Base-by-base conservation (phyloP, 306 rosid species). In the Arachis hypogaea region DNA sequence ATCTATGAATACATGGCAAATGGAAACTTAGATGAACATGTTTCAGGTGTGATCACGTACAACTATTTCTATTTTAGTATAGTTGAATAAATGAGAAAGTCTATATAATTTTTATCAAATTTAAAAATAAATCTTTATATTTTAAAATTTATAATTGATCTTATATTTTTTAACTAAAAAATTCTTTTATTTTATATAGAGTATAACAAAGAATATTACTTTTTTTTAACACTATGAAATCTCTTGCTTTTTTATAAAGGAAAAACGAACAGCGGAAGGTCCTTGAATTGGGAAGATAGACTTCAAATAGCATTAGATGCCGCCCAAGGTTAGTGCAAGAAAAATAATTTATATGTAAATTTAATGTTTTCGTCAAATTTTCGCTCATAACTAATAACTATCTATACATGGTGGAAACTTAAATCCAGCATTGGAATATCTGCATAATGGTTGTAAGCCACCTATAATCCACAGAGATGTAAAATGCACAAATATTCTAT, bases 361-460 rank as follows among this genome's bases (percentile, higher is more conserved):
- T 14, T 18, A 16, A 16, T 16, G 18, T 16, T 4, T 68, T 36
- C 49, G 5, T 43, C 7, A 52, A 52, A 36, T 38, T 66, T 30
- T 46, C 36, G 14, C 14, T 72, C 49, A 30, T 72, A 6, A 5
- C 46, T 3, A 33, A 18, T 18, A 33, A 33, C 38, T 33, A 5
- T 60, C 60, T 57, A 14, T 33, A 36, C 8, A 73, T 60, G 44
- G 5, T 1, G 6, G 4, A 51, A 11, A 46, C 7, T 44, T 44
- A 5, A 62, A 12, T 59, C 40, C 69, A 85, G 86, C 86, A 33
- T 16, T 85, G 43, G 89, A 85, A 46, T 82, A 85, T 78, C 66
- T 85, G 54, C 88, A 85, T 5, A 10, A 75, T 12, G 86, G 86
- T 63, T 81, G 85, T 47, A 82, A 42, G 42, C 82, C 77, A 22